phyloP scores from a whole-genome alignment of 1,139 yeast species.

The Meyerozyma guilliermondii region DNA sequence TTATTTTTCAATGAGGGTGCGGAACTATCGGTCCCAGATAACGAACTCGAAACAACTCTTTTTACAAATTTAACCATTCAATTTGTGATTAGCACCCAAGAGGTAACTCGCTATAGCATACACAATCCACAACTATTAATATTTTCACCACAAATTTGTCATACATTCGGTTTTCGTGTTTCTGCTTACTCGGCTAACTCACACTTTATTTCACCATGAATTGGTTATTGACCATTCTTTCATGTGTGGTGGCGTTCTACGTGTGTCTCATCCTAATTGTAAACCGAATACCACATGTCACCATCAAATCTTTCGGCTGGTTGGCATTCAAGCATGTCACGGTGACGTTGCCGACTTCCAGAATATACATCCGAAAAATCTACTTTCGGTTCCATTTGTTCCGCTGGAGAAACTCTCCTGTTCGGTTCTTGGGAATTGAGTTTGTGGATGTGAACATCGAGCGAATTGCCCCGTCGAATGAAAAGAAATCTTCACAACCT shows the following conservation, averaged over 20 bases:
- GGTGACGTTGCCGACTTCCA: constrained; percentile 13
- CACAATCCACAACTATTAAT: too few species aligned
- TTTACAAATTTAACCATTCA: too few species aligned
- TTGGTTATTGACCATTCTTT: neutral
- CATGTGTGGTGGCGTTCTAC: constrained; percentile 11
- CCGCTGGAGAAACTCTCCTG: constrained; percentile 21
- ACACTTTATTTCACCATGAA: neutral
- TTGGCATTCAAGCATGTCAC: constrained; percentile 27
- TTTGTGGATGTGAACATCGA: constrained; percentile 22
- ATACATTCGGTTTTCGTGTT: too few species aligned
- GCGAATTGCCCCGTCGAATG: constrained; percentile 1
- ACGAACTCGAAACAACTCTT: neutral
- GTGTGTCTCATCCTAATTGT: constrained; percentile 15
- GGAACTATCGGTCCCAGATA: neutral
- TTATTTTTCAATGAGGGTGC: neutral
- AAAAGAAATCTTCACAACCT: neutral
- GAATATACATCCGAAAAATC: constrained; percentile 18
- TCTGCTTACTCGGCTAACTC: neutral
- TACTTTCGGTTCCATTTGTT: constrained; percentile 23
- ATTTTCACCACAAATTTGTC: too few species aligned
- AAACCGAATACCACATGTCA: constrained; percentile 30
- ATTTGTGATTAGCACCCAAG: too few species aligned
- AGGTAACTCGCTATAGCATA: too few species aligned
- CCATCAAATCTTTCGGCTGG: constrained; percentile 35
- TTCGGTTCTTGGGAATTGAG: constrained; percentile 28